A percentile compares a stretch with the other conserved stretches of the same genome.
Conservation (phyloP, 768 basidiomycete genomes). For the Boletus subparvulus region DNA sequence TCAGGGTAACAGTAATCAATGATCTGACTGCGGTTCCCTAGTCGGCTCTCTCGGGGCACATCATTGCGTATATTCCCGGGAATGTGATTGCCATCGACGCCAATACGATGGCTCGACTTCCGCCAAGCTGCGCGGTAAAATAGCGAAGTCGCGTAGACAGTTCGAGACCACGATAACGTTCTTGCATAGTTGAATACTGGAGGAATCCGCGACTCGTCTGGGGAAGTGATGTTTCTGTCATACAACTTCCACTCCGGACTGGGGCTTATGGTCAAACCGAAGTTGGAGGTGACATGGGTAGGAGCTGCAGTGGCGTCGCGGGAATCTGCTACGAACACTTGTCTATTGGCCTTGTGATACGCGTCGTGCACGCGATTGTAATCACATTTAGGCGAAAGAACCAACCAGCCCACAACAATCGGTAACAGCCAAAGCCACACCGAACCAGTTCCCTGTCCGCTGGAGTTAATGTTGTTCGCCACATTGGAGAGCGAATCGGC, state of each 20-base stretch:
- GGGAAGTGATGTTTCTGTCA: constrained; percentile 8
- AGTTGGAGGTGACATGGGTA: not conserved
- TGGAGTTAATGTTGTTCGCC: constrained; percentile 25
- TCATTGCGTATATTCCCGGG: not conserved
- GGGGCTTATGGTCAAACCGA: constrained; percentile 17
- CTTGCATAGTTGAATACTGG: constrained; percentile 30
- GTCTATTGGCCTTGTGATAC: constrained; percentile 15
- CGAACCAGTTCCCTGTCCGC: constrained; percentile 40
- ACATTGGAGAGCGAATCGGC: constrained; percentile 17
- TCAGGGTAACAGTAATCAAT: constrained; percentile 20
- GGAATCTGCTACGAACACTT: not conserved
- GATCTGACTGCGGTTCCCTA: constrained; percentile 19
- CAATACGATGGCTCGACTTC: not conserved
- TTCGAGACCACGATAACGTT: constrained; percentile 19
- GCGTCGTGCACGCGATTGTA: constrained; percentile 26
- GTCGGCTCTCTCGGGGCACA: constrained; percentile 15
- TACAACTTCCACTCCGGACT: constrained; percentile 2
- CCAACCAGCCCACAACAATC: constrained; percentile 41
- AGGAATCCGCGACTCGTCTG: constrained; percentile 24
- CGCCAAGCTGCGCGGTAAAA: constrained; percentile 19
- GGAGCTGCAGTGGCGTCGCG: not conserved
- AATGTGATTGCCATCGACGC: not conserved
- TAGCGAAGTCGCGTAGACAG: constrained; percentile 15
- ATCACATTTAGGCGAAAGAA: constrained; percentile 42
- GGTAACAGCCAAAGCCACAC: constrained; percentile 47